Evolutionary conservation across 306 rosid species (phyloP), one percentile per base, ranked within the genome.

Genomic region (Lathyrus tuberosus): DNA sequence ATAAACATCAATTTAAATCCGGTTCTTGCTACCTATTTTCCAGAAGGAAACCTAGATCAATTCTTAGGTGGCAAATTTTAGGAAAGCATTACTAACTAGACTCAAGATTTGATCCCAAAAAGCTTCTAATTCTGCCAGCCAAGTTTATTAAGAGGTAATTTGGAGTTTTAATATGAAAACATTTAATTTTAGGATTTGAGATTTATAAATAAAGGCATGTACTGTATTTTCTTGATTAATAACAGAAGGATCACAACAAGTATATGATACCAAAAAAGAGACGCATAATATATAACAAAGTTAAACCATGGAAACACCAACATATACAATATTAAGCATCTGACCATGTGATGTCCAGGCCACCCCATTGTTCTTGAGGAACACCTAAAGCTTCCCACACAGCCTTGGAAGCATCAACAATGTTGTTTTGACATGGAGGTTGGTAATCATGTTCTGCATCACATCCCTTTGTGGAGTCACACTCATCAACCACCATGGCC

Each of bases 401-500:
- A 58, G 78, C 80, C 14, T 5, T 70, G 0, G 75, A 80, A 22
- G 80, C 78, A 65, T 80, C 86, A 13, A 82, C 83, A 49, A 85
- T 51, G 67, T 79, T 77, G 65, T 82, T 79, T n/a, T 73, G 30
- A 52, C 90, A 83, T 0, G 86, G 77, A 44, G 84, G 82, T 47
- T 79, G 83, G 37, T 43, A 83, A 46, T 68, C 83, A 69, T 84
- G 86, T 1, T 75, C 80, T 0, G 17, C 41, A 77, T 83, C 84
- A 66, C 87, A 86, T 33, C 91, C 85, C 26, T 4, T 67, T 0
- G 78, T 77, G 0, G 87, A 86, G 74, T 84, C 85, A 61, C 87
- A 82, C 66, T 84, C 78, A n/a, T 84, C 87, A 11, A 87, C 84
- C 17, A 87, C 91, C 73, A 6, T 79, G 2, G 83, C 86, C 16